Percentiles rank a stretch among this genome's conserved stretches.
Conservation (phyloP, 2,329 filamentous ascomycete genomes). For the Acephala macrosclerotiorum region DNA sequence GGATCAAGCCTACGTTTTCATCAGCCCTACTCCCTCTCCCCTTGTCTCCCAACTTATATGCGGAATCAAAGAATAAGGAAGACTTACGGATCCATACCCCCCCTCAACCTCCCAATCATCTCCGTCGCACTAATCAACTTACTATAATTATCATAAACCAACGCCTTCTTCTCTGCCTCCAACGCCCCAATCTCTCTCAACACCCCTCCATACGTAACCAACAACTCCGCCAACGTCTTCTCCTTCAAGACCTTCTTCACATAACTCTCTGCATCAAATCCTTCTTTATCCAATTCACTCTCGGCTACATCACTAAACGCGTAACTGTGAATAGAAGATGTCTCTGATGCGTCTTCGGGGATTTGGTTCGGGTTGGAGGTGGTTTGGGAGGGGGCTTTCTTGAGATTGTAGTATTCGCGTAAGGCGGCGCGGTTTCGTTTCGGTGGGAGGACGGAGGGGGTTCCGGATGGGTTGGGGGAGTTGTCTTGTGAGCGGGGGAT, state of each 20-base stretch:
- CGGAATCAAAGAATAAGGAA: background rate
- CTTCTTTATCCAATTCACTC: conserved; percentile 75
- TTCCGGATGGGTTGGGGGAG: conserved; percentile 54
- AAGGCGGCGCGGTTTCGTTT: conserved; percentile 78
- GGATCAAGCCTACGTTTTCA: background rate
- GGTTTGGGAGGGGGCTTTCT: conserved; percentile 38
- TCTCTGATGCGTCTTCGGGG: conserved; percentile 38
- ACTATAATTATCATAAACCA: conserved; percentile 98
- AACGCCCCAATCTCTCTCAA: conserved; percentile 85
- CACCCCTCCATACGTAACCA: conserved; percentile 74
- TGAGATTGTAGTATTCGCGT: conserved; percentile 93
- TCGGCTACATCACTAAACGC: conserved; percentile 60
- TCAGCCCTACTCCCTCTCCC: background rate
- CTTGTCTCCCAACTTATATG: background rate
- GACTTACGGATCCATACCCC: conserved; percentile 66
- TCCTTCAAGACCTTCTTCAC: conserved; percentile 67
- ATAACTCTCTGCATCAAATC: conserved; percentile 77
- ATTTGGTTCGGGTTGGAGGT: conserved; percentile 35
- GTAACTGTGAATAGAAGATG: conserved; percentile 34
- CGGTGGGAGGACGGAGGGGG: conserved; percentile 34
- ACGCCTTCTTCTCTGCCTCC: conserved; percentile 93
- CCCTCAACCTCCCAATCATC: conserved; percentile 89
- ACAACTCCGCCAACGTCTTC: conserved; percentile 70
- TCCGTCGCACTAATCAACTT: conserved; percentile 97
- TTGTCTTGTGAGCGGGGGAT: conserved; percentile 64